These are phyloP conservation scores for Metschnikowia gelsemii DNA, from an alignment of 805 yeast species.

Conservation along the genomic window DNA sequence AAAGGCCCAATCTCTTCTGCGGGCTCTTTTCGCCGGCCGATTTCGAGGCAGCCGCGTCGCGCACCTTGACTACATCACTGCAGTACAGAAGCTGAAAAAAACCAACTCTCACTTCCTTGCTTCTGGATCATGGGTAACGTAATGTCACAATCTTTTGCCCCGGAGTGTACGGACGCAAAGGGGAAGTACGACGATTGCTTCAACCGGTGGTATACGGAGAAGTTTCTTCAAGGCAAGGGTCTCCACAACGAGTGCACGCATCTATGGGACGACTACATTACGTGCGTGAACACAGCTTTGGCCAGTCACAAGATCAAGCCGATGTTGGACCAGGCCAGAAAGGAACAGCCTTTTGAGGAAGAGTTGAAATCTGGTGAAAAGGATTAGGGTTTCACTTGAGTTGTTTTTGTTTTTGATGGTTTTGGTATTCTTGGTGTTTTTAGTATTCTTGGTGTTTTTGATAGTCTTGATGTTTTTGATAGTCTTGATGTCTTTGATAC, in stretches of 20 bases:
- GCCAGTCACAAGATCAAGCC: conserved; percentile 75
- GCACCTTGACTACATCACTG: not conserved
- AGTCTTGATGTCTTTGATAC: not conserved
- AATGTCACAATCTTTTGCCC: conserved; percentile 80
- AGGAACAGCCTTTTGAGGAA: conserved; percentile 73
- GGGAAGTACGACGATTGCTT: conserved; percentile 89
- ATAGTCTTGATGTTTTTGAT: not conserved
- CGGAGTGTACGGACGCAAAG: conserved; percentile 90
- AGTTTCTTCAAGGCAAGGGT: conserved; percentile 55
- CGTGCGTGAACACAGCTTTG: conserved; percentile 75
- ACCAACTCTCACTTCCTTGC: not conserved
- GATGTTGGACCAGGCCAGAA: conserved; percentile 83
- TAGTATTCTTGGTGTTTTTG: not conserved
- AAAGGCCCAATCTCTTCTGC: too few relatives aligned
- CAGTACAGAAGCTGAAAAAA: not conserved
- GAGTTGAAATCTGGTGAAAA: conserved; percentile 5
- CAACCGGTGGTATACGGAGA: conserved; percentile 90
- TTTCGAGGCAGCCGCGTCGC: not conserved
- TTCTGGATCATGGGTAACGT: conserved; percentile 38
- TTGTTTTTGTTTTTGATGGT: not conserved
- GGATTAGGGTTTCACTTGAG: not conserved
- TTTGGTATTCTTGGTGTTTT: not conserved
- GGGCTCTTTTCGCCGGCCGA: too few relatives aligned
- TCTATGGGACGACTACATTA: conserved; percentile 82
- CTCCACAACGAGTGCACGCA: conserved; percentile 86